A percentile compares a stretch with the other conserved stretches of the same genome.
phyloP scores from a whole-genome alignment of 768 basidiomycete species.

The Tremella fuciformis region DNA sequence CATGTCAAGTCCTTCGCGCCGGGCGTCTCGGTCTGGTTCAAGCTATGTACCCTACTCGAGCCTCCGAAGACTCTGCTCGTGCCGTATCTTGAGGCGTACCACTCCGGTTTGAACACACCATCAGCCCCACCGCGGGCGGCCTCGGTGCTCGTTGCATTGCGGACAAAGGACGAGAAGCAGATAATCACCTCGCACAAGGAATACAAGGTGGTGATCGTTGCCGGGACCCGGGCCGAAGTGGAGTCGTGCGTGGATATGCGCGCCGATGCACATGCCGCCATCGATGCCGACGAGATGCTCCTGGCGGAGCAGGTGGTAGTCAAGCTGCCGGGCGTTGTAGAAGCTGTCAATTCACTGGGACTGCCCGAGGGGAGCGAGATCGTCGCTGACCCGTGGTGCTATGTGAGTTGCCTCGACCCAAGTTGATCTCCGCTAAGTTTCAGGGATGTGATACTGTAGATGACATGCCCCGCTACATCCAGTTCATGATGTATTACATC shows the following conservation, averaged over 20 bases:
- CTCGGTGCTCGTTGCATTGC: background rate
- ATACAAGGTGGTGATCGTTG: background rate
- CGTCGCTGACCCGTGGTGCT: constrained; percentile 21
- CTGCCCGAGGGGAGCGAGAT: constrained; percentile 16
- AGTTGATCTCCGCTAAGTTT: background rate
- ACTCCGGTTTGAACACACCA: background rate
- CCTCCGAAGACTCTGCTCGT: background rate
- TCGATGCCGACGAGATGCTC: constrained; percentile 24
- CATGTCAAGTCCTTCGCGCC: background rate
- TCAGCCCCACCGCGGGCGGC: background rate
- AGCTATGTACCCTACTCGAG: constrained; percentile 6
- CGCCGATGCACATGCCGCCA: constrained; percentile 9
- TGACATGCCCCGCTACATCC: constrained; percentile 5
- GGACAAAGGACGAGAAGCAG: too few relatives aligned
- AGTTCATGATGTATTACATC: constrained; percentile 19
- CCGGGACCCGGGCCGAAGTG: background rate
- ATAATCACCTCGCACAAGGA: background rate
- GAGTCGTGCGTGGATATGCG: background rate
- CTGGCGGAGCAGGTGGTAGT: constrained; percentile 19
- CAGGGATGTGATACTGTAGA: constrained; percentile 10
- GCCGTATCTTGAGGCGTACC: constrained; percentile 6
- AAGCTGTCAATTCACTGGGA: constrained; percentile 13
- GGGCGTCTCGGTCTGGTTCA: constrained; percentile 6
- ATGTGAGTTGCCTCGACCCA: constrained; percentile 5
- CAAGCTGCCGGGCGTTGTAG: constrained; percentile 14